Evolutionary conservation across 2,329 filamentous ascomycete species (phyloP).

Genomic region (Helotiales sp.): DNA sequence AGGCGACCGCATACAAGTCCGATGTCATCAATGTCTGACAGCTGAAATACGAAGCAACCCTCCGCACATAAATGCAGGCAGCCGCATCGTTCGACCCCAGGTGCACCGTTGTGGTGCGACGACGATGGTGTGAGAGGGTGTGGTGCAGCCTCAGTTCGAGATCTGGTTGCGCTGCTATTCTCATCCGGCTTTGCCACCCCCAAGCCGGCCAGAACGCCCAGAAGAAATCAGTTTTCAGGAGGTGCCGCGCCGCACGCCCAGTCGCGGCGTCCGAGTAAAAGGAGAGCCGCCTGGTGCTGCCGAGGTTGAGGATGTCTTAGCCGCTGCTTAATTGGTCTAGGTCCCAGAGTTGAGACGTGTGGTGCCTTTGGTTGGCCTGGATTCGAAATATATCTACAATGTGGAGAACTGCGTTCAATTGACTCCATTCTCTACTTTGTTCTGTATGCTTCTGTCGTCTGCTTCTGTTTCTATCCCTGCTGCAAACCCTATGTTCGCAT

Average conservation of each 20-base stretch:
- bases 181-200: not conserved
- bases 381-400: no score
- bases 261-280: not conserved
- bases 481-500: no score
- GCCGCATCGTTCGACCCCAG: not conserved
- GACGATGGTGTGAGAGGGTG: no score
- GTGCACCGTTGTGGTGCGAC: not conserved
- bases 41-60: not conserved
- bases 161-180: not conserved
- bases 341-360: not conserved
- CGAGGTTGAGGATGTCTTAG: not conserved
- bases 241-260: not conserved
- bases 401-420: no score
- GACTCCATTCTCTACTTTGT: not conserved
- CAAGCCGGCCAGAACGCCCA: not conserved
- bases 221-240: not conserved
- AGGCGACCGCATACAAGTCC: not conserved
- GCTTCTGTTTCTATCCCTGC: not conserved
- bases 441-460: not conserved
- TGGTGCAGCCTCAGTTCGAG: not conserved
- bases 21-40: not conserved
- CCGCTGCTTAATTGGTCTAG: not conserved
- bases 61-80: not conserved
- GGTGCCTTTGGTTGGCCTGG: not conserved
- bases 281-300: not conserved